Evolutionary conservation across 345 rosid species (phyloP).

Genomic region (Populus davidiana): DNA sequence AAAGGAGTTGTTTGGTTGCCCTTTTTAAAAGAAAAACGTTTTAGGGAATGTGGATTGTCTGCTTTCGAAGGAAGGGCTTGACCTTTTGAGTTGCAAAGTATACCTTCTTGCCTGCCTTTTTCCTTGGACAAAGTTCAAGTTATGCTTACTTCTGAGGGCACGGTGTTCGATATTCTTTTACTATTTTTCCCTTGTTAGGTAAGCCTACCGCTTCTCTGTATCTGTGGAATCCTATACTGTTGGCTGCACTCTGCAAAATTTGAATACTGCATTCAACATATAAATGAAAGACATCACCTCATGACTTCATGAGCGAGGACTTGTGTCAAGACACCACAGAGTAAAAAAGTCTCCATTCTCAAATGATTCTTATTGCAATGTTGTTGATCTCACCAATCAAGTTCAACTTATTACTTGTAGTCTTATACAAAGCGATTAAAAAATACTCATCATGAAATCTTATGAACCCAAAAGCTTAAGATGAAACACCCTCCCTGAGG

Average conservation of each 20-base stretch:
- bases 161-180: constrained; percentile 21
- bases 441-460: not conserved
- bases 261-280: not conserved
- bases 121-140: constrained; percentile 44
- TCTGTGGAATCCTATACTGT: too few relatives aligned
- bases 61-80: constrained; percentile 44
- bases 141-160: constrained; percentile 48
- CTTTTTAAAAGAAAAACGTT: not conserved
- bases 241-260: too few relatives aligned
- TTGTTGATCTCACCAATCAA: not conserved
- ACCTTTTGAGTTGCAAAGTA: constrained; percentile 28
- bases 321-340: not conserved
- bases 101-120: constrained; percentile 36
- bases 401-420: not conserved
- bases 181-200: not conserved
- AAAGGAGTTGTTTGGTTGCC: constrained; percentile 2
- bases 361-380: not conserved
- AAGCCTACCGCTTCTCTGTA: not conserved
- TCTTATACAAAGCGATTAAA: not conserved
- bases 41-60: constrained; percentile 42
- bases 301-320: not conserved
- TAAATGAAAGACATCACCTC: not conserved
- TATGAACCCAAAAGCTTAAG: not conserved
- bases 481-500: too few relatives aligned
- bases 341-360: not conserved